These are phyloP conservation scores for Dentipellis sp. DNA, from an alignment of 768 basidiomycete species.

Conservation along the genomic window DNA sequence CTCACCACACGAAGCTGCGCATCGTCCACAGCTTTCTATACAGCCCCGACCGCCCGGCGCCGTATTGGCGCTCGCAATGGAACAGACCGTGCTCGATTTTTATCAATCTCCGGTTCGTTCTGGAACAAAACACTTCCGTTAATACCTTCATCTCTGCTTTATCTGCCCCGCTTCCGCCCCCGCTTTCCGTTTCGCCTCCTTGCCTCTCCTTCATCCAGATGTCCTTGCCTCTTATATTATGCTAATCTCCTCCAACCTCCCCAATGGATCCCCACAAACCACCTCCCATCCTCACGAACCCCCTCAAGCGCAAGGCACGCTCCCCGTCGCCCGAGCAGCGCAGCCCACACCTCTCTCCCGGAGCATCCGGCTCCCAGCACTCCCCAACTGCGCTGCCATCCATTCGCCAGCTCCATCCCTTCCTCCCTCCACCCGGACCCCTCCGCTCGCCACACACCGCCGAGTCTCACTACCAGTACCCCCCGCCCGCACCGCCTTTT, in stretches of 20 bases:
- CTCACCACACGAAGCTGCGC: neutral
- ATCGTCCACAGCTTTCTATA: neutral
- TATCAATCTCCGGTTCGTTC: conserved; percentile 3
- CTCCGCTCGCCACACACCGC: neutral
- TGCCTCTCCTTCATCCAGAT: neutral
- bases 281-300: conserved; percentile 8
- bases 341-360: conserved; percentile 3
- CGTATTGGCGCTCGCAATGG: neutral
- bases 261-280: conserved; percentile 13
- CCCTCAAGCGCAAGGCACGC: conserved; percentile 15
- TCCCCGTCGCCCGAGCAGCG: conserved; percentile 8
- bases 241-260: neutral
- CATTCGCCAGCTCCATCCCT: conserved; percentile 14
- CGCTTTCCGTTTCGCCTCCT: neutral
- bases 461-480: neutral
- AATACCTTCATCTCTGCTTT: neutral
- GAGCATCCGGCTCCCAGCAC: conserved; percentile 1
- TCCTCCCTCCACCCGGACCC: conserved; percentile 9
- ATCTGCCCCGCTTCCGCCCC: neutral
- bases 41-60: neutral
- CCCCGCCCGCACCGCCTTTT: conserved; percentile 1
- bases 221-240: neutral
- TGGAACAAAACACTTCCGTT: neutral
- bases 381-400: conserved; percentile 14
- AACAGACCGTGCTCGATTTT: neutral